Evolutionary conservation across 306 rosid genomes (phyloP), one percentile per base, ranked within the genome.

Genomic region (Crotalaria pallida): DNA sequence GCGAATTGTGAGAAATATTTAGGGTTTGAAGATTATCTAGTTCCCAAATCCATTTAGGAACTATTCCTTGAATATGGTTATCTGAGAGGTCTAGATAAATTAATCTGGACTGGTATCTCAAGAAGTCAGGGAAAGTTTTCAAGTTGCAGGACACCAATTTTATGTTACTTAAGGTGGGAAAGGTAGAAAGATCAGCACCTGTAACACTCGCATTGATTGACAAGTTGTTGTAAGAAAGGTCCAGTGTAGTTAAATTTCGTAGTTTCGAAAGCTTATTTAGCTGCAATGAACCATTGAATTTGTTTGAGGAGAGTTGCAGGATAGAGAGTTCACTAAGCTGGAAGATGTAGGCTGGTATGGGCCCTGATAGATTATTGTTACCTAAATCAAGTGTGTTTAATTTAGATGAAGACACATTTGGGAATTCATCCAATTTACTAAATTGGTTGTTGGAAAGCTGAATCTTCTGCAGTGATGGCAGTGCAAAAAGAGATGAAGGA

Each of bases 21-120:
- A 86, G 62, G 23, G 40, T 23, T 16, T 0, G 0, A 50, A 89
- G 88, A 49, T 1, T 69, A 1, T 21, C 56, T 3, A 82, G 52
- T 59, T 15, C 49, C 96, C 89, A 88, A 17, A 88, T 79, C 97
- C 92, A 84, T 15, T 49, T 74, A 29, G 97, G 96, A 26, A 88
- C 56, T 21, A 0, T 12, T 16, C 87, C 92, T 26, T 3, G 3
- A 19, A 88, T 82, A 10, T 56, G 79, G 67, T 91, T 91, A 0
- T 22, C 0, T 0, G 96, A 86, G 22, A 88, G 92, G 78, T 88
- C 92, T 57, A 91, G 75, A 57, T 0, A 0, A 10, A 0, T 0
- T 60, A 88, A 75, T 23, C 0, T 51, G 10, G 89, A 48, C 45
- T 80, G 88, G 17, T 67, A 41, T 77, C 41, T 75, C 63, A 91